Conservation (phyloP, 2,329 filamentous ascomycete genomes). For the Peltaster fructicola region DNA sequence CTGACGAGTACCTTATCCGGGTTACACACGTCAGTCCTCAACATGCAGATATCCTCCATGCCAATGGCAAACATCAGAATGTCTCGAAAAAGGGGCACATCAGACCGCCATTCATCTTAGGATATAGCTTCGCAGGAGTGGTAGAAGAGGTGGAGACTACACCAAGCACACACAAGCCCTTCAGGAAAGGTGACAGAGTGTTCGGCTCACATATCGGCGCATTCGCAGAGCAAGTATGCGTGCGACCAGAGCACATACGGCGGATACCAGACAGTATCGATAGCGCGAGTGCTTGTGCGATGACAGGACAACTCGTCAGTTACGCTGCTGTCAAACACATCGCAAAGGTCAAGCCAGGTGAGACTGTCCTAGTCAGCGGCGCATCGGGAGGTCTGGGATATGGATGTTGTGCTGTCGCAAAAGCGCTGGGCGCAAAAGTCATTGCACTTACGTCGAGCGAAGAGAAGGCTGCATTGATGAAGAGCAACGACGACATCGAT, state of each 20-base stretch:
- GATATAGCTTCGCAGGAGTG: slow-evolving; percentile 43
- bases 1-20: slow-evolving; percentile 26
- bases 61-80: slow-evolving; percentile 42
- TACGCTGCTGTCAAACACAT: slow-evolving; percentile 32
- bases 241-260: slow-evolving; percentile 24
- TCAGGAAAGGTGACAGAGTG: slow-evolving; percentile 32
- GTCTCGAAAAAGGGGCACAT: slow-evolving; percentile 33
- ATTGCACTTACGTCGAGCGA: slow-evolving; percentile 34
- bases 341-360: slow-evolving; percentile 25
- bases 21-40: slow-evolving; percentile 40
- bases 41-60: slow-evolving; percentile 44
- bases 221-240: slow-evolving; percentile 34
- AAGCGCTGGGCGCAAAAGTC: slow-evolving; percentile 34
- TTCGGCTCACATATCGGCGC: slow-evolving; percentile 36
- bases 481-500: slow-evolving; percentile 14
- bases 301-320: slow-evolving; percentile 36
- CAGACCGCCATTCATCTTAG: slow-evolving; percentile 39
- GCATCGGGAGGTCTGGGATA: slow-evolving; percentile 38
- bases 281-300: slow-evolving; percentile 33
- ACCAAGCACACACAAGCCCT: slow-evolving; percentile 8
- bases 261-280: slow-evolving; percentile 29
- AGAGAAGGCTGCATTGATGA: slow-evolving; percentile 23
- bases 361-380: slow-evolving; percentile 37
- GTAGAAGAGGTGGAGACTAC: slow-evolving; percentile 28
- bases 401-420: slow-evolving; percentile 39